Conservation (phyloP, 2,329 filamentous ascomycete genomes). For the Metarhizium rileyi region DNA sequence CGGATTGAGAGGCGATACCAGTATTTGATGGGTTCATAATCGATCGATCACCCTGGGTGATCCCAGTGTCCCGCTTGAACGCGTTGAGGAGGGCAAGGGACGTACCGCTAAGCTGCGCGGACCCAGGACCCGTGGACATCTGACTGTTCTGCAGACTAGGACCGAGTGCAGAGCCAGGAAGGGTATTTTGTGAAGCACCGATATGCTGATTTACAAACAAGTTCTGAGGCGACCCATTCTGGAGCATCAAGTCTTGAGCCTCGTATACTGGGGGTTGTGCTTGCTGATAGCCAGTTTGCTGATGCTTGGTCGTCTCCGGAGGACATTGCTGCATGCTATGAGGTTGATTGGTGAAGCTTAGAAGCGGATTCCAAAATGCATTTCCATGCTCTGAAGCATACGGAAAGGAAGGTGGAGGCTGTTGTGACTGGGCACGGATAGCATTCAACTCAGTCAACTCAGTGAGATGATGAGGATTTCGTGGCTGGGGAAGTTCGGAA, state of each 20-base stretch:
- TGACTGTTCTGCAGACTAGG: constrained; percentile 4
- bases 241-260: constrained; percentile 43
- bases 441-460: constrained; percentile 36
- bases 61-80: constrained; percentile 26
- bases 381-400: constrained; percentile 13
- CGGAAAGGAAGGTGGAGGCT: constrained; percentile 23
- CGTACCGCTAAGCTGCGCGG: constrained; percentile 28
- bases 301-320: constrained; percentile 12
- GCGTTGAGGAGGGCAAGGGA: constrained; percentile 35
- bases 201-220: background rate
- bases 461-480: constrained; percentile 47
- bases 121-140: constrained; percentile 6
- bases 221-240: constrained; percentile 23
- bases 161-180: background rate
- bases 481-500: constrained; percentile 40
- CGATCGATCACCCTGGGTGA: constrained; percentile 6
- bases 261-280: constrained; percentile 45
- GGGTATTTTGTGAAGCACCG: background rate
- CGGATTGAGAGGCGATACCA: background rate
- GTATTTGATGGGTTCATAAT: background rate
- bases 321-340: constrained; percentile 12
- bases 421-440: constrained; percentile 21
- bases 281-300: constrained; percentile 14
- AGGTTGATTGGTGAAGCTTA: constrained; percentile 7
- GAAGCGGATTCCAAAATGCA: constrained; percentile 10